Conservation (phyloP, 768 basidiomycete genomes). For the Lyophyllum shimeji region DNA sequence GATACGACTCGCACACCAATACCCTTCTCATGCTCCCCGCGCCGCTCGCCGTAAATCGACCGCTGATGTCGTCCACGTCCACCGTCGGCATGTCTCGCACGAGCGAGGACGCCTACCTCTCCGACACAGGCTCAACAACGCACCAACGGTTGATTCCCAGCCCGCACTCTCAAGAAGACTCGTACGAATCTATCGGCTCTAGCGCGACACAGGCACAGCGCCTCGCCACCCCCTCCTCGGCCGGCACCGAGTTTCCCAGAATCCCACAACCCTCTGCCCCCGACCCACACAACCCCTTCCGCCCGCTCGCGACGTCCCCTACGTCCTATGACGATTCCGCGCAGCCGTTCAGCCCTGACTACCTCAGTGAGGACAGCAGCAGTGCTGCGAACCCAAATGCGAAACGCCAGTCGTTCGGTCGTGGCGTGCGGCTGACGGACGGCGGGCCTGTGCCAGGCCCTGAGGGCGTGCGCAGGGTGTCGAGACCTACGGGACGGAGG, state of each 20-base stretch:
- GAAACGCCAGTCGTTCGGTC: conserved; percentile 37
- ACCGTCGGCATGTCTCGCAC: conserved; percentile 44
- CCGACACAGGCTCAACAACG: conserved; percentile 39
- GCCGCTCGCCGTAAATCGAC: conserved; percentile 63
- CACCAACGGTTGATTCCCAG: conserved; percentile 44
- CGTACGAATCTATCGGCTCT: conserved; percentile 32
- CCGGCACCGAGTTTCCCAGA: conserved; percentile 14
- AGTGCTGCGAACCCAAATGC: conserved; percentile 12
- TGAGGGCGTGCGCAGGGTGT: conserved; percentile 78
- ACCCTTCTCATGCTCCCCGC: conserved; percentile 74
- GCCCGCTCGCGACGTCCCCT: conserved; percentile 41
- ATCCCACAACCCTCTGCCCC: conserved; percentile 20
- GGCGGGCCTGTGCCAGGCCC: conserved; percentile 79
- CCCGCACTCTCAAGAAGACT: conserved; percentile 40
- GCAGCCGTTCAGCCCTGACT: conserved; percentile 32
- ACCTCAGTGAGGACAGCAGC: conserved; percentile 22
- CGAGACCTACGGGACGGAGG: conserved; percentile 57
- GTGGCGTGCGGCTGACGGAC: conserved; percentile 81
- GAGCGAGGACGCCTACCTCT: conserved; percentile 47
- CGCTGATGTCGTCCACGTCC: conserved; percentile 48
- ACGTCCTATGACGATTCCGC: conserved; percentile 20
- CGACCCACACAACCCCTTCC: conserved; percentile 49
- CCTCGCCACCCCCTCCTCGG: conserved; percentile 27
- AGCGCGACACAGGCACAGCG: conserved; percentile 19
- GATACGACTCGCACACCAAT: conserved; percentile 58